Conservation (phyloP, 2,329 filamentous ascomycete genomes). For the Cytospora mali region DNA sequence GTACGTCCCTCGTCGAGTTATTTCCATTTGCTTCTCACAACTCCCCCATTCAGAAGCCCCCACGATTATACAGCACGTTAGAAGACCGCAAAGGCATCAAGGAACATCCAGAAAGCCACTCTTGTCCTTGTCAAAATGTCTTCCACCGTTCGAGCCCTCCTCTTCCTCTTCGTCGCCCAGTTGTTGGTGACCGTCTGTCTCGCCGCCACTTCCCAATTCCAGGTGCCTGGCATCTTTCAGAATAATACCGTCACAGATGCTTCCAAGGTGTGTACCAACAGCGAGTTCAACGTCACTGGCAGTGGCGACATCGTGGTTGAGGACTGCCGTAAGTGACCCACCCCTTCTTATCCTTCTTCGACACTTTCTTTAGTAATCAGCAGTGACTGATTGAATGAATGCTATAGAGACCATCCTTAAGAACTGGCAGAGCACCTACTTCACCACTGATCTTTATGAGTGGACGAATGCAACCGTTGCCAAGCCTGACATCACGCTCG, state of each 20-base stretch:
- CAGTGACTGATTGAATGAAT: not conserved
- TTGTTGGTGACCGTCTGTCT: not conserved
- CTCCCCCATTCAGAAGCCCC: not conserved
- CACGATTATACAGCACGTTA: not conserved
- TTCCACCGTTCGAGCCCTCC: not conserved
- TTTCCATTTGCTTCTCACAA: not conserved
- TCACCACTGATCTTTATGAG: constrained; percentile 5
- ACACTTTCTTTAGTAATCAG: not conserved
- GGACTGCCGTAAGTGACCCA: not conserved
- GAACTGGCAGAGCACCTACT: not conserved
- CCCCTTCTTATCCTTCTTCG: not conserved
- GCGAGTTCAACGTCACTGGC: not conserved
- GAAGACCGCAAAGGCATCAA: not conserved
- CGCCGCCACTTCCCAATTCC: not conserved
- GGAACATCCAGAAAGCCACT: not conserved
- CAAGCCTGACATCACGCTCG: not conserved
- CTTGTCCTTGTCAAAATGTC: not conserved
- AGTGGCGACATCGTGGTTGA: not conserved
- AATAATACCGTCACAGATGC: not conserved
- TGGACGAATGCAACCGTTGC: not conserved
- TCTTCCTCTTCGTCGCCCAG: not conserved
- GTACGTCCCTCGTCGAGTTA: not conserved
- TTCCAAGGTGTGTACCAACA: not conserved
- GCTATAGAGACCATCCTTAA: not conserved
- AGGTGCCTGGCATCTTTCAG: not conserved